A percentile compares a stretch with the other conserved stretches of the same genome.
These are phyloP conservation scores for Penicillium verrucosum DNA, from an alignment of 2,329 filamentous ascomycete genomes.

Conservation along the genomic window DNA sequence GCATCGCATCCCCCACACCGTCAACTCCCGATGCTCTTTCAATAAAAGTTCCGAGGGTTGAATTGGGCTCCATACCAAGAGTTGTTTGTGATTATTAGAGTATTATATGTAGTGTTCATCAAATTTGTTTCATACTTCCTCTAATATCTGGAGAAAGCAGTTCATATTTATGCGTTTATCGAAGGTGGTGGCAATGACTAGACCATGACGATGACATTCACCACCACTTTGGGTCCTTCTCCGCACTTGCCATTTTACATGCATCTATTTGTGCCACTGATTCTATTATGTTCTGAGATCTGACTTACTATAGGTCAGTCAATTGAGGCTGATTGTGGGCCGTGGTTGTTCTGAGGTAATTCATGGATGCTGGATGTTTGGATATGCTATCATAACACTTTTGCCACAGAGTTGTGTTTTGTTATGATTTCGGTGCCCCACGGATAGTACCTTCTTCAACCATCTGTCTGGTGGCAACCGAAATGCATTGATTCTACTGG, in stretches of 20 bases:
- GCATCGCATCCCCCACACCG: not conserved
- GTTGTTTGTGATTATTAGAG: not conserved
- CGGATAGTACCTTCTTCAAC: not conserved
- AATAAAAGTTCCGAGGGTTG: not conserved
- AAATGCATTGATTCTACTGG: not conserved
- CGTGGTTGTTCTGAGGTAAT: not conserved
- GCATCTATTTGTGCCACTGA: constrained; percentile 14
- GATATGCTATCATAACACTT: constrained; percentile 2
- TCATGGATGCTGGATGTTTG: not conserved
- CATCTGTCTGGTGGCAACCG: not conserved
- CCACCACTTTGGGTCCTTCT: constrained; percentile 14
- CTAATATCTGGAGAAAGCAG: not conserved
- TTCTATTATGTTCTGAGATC: constrained; percentile 12
- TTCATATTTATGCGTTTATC: constrained; percentile 13
- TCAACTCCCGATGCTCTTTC: not conserved
- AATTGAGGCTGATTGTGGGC: not conserved
- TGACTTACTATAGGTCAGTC: constrained; percentile 2
- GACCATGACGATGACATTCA: constrained; percentile 31
- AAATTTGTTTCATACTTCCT: not conserved
- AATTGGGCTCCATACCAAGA: not conserved
- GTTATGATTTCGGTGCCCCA: not conserved
- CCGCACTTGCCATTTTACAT: constrained; percentile 15
- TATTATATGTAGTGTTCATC: constrained; percentile 3
- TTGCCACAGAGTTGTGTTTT: constrained; percentile 12
- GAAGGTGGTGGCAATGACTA: constrained; percentile 30